Percentiles rank a stretch among this genome's conserved stretches.
phyloP scores from a whole-genome alignment of 2,329 filamentous ascomycete species.

The Monosporascus sp. region DNA sequence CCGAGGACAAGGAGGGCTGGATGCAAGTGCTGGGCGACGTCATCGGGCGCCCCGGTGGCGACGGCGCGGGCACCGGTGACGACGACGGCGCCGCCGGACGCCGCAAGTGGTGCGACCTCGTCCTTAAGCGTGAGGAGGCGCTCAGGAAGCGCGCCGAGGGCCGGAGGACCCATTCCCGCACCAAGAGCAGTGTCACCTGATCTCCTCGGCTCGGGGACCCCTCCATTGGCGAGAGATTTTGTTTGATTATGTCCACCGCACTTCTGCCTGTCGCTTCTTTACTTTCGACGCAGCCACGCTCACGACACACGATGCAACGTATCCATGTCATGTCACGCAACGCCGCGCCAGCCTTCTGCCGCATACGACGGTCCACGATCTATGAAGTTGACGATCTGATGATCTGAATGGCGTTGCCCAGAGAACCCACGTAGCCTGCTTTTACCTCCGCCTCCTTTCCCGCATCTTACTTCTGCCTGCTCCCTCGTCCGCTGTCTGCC shows the following conservation, averaged over 20 bases:
- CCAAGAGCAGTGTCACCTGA: constrained; percentile 53
- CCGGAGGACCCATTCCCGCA: constrained; percentile 47
- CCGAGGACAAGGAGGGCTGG: constrained; percentile 86
- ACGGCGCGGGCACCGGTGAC: constrained; percentile 13
- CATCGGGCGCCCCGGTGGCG: constrained; percentile 46
- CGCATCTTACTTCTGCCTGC: too few relatives aligned
- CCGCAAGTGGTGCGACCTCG: constrained; percentile 62
- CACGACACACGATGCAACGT: neutral
- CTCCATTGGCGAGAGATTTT: neutral
- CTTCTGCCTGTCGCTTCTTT: neutral
- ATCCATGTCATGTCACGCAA: neutral
- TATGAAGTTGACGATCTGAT: too few relatives aligned
- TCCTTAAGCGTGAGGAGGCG: constrained; percentile 58
- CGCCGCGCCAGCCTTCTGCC: neutral
- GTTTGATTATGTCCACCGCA: neutral
- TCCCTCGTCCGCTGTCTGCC: too few relatives aligned
- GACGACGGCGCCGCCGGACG: constrained; percentile 41
- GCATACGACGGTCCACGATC: too few relatives aligned
- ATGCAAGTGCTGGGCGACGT: constrained; percentile 80
- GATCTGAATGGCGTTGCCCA: too few relatives aligned
- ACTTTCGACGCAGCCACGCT: neutral
- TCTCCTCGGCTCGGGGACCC: neutral
- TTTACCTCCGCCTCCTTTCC: too few relatives aligned
- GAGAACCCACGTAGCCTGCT: too few relatives aligned
- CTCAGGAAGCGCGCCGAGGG: constrained; percentile 49